Evolutionary conservation across 2,329 filamentous ascomycete genomes (phyloP), one percentile per base, ranked within the genome.

Genomic region (Fusarium coffeatum): DNA sequence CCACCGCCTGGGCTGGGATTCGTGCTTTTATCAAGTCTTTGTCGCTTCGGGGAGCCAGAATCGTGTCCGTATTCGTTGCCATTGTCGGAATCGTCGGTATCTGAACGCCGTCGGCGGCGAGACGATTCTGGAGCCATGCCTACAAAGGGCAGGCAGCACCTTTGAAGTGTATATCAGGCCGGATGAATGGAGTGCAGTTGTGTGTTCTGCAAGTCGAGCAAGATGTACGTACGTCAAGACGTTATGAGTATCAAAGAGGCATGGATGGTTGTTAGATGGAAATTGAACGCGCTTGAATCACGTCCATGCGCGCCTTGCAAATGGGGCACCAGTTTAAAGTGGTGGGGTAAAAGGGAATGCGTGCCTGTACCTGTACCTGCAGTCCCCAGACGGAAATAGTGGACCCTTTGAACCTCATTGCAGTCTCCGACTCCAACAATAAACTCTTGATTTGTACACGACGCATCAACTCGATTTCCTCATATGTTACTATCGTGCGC

Each of bases 51-150:
- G 12, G 73, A 74, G 43, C 76, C 78, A 20, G 73, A 69, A 48
- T 54, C 59, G 58, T 63, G 73, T 60, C 55, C 68, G 37, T 54
- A 42, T 47, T 65, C 41, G 57, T 79, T 77, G 55, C 78, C 76
- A 20, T 80, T 77, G 46, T 80, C 78, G 15, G 79, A 77, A n/a
- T 82, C 80, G 27, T 85, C 81, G 43, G 79, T 78, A 13, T 79
- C 78, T 23, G 80, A 77, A 55, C 84, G 83, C 61, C 82, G 79
- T 22, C 84, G 83, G 48, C 84, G 84, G 58, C 82, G 76, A 47
- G 76, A 76, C 22, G 73, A 70, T 37, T 67, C 55, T 23, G 72
- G 72, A 45, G 73, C 64, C 79, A 81, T 81, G 23, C 57, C 68
- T 66, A 58, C 40, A 47, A 41, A 40, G 30, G 20, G 20, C 18